Base-by-base conservation (phyloP, 768 basidiomycete genomes). In the Daedalea quercina region DNA sequence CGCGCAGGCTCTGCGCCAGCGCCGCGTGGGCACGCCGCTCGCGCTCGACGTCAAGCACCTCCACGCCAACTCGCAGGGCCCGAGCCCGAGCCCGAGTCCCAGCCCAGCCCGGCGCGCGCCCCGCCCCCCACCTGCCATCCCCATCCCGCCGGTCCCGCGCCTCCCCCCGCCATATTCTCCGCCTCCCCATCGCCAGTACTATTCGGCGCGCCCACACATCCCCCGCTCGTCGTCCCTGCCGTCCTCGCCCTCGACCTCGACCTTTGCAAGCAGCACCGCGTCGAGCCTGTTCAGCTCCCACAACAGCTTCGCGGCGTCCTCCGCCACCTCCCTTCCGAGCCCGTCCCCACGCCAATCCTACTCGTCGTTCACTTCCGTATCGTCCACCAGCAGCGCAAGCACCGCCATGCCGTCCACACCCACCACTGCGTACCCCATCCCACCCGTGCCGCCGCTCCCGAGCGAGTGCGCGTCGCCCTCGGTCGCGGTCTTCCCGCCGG, bases 191-290 rank as follows among this genome's bases (percentile, higher is more conserved):
- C 40, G 17, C 17, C 40, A 6, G 11, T 31, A 11, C 11, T 6
- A 6, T 31, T 31, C 4, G 6, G 6, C 40, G 4, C 40, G 22
- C 40, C 40, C 40, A 4, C 6, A 31, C 28, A 4, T 31, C 28
- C 11, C 28, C 28, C 47, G 49, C 15, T 22, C 44, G 3, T 55
- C 57, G 1, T 52, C 58, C 3, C 50, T 54, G 24, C 56, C 54
- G 6, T 55, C 54, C 44, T 19, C 44, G 20, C 28, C 28, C 12
- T 41, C 57, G 12, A 54, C 54, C 37, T 58, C 54, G 3, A 35
- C 51, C 22, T 50, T 52, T 17, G 52, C 54, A 0, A 51, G 51
- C 50, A 35, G 44, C 35, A 34, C 55, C 23, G 13, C 33, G 0
- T 31, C 28, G 6, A 31, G 28, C 56, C 13, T 25, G 31, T 23